Percentiles rank a stretch among this genome's conserved stretches.
Evolutionary conservation across 208 protist genomes (phyloP).

Genomic region (Balamuthia mandrillaris): DNA sequence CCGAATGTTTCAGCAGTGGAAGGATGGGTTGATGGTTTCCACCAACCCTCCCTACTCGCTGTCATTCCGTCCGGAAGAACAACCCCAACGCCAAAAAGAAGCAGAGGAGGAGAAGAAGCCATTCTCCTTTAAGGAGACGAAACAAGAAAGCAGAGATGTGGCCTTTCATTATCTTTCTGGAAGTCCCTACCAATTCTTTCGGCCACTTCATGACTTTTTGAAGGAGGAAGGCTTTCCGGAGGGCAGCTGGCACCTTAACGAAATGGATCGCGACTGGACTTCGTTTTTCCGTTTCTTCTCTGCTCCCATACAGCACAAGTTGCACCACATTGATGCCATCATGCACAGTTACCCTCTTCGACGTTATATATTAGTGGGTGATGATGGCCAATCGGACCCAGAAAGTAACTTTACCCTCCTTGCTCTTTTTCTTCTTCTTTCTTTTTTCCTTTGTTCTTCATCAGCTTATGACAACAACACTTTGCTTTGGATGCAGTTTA

Average conservation of each 20-base stretch:
- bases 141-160: not conserved
- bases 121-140: too few relatives aligned
- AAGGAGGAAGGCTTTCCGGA: not conserved
- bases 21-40: not conserved
- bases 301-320: not conserved
- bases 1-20: not conserved
- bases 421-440: too few relatives aligned
- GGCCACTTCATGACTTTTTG: not conserved
- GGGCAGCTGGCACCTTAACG: not conserved
- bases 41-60: not conserved
- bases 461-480: too few relatives aligned
- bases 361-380: not conserved
- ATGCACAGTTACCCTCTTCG: not conserved
- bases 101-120: too few relatives aligned
- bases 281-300: not conserved
- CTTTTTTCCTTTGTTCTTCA: too few relatives aligned
- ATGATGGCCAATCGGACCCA: not conserved
- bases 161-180: not conserved
- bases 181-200: slow-evolving; percentile 7
- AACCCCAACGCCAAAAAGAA: too few relatives aligned
- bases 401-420: too few relatives aligned
- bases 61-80: too few relatives aligned
- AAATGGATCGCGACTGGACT: not conserved
- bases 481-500: not conserved
- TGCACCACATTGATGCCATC: not conserved